Percentiles rank a stretch among this genome's conserved stretches.
These are phyloP conservation scores for Torrubiellomyces zombiae DNA, from an alignment of 2,329 filamentous ascomycete species.

Conservation along the genomic window DNA sequence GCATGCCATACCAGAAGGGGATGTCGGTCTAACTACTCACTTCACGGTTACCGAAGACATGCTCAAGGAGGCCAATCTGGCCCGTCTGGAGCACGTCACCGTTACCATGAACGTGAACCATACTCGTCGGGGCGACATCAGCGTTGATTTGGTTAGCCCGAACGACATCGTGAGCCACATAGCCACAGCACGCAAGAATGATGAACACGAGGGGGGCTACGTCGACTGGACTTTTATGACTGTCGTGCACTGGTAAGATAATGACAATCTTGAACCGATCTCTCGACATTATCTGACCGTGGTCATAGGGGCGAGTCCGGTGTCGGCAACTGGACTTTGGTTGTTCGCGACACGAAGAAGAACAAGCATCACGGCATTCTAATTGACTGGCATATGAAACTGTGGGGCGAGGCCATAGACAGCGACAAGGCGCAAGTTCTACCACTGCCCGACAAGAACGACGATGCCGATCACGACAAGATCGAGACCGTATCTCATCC, in stretches of 20 bases:
- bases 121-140: slow-evolving; percentile 73
- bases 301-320: slow-evolving; percentile 63
- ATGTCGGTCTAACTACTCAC: slow-evolving; percentile 59
- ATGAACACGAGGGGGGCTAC: slow-evolving; percentile 55
- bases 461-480: slow-evolving; percentile 66
- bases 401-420: slow-evolving; percentile 85
- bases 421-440: slow-evolving; percentile 53
- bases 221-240: slow-evolving; percentile 98
- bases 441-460: slow-evolving; percentile 67
- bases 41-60: slow-evolving; percentile 72
- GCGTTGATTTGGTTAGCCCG: slow-evolving; percentile 80
- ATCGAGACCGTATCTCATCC: slow-evolving; percentile 27
- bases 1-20: slow-evolving; percentile 69
- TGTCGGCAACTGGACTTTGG: slow-evolving; percentile 75
- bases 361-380: slow-evolving; percentile 69
- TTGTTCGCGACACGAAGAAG: slow-evolving; percentile 68
- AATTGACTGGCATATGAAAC: slow-evolving; percentile 79
- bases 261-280: not conserved
- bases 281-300: not conserved
- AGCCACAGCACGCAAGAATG: slow-evolving; percentile 54
- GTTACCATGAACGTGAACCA: slow-evolving; percentile 95
- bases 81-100: slow-evolving; percentile 81
- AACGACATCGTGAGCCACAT: slow-evolving; percentile 69
- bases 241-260: slow-evolving; percentile 74
- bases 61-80: slow-evolving; percentile 68